Evolutionary conservation across 352 stramenopile genomes (phyloP).

Genomic region (Phytopythium aichiense): DNA sequence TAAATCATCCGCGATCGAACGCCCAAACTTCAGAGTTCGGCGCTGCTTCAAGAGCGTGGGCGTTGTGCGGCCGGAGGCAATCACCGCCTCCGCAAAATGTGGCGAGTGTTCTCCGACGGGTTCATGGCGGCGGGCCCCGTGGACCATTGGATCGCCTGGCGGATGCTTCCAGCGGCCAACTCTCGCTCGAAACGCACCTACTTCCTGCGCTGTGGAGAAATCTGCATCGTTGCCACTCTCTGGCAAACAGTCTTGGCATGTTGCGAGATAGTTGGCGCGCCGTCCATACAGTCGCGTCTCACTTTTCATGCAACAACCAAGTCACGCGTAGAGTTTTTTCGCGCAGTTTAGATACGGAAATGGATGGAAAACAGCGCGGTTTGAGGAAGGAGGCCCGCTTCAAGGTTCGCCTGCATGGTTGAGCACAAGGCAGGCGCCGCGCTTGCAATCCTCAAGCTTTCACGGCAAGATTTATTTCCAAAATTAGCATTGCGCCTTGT

Average conservation of each 20-base stretch:
- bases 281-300: not conserved
- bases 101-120: not conserved
- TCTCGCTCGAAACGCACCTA: not conserved
- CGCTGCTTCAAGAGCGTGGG: not conserved
- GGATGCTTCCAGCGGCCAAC: not conserved
- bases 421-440: not conserved
- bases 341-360: not conserved
- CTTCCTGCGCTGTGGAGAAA: not conserved
- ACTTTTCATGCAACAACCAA: constrained; percentile 1
- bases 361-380: not conserved
- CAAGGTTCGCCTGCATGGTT: not conserved
- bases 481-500: not conserved
- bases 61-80: not conserved
- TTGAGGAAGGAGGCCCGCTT: not conserved
- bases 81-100: not conserved
- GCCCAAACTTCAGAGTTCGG: constrained; percentile 5
- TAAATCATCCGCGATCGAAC: not conserved
- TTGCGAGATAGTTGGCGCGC: not conserved
- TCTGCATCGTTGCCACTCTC: not conserved
- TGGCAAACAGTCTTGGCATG: not conserved
- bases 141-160: not conserved
- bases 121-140: not conserved
- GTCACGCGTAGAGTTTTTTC: not conserved
- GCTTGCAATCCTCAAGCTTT: constrained; percentile 1
- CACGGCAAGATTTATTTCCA: not conserved